phyloP scores from a whole-genome alignment of 2,329 filamentous ascomycete genomes.

The Calonectria pseudoturangicola region DNA sequence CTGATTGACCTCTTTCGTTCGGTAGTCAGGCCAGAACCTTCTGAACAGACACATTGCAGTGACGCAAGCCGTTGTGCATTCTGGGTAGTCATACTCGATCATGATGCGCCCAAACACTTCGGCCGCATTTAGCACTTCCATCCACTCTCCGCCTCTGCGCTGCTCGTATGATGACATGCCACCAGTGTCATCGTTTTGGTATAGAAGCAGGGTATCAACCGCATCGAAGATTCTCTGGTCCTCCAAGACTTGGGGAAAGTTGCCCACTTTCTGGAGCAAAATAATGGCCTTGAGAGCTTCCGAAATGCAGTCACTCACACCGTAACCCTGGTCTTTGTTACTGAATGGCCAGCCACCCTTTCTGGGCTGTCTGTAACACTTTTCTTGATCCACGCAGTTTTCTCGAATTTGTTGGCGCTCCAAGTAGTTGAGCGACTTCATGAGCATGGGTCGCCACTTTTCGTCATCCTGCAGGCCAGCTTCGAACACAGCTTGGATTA shows the following conservation, averaged over 20 bases:
- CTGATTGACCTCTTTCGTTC: constrained; percentile 81
- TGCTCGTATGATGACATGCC: constrained; percentile 94
- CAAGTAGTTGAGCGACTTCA: constrained; percentile 87
- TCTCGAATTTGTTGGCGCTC: constrained; percentile 94
- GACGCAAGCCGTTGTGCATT: constrained; percentile 96
- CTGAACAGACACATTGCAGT: constrained; percentile 90
- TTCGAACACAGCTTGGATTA: constrained; percentile 87
- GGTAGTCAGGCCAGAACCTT: constrained; percentile 87
- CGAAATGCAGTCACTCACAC: constrained; percentile 94
- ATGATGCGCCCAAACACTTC: constrained; percentile 98
- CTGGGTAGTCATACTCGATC: constrained; percentile 98
- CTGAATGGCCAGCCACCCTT: constrained; percentile 98
- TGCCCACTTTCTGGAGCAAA: constrained; percentile 85
- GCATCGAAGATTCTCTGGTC: constrained; percentile 89
- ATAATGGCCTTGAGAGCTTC: constrained; percentile 93
- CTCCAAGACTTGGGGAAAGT: constrained; percentile 84
- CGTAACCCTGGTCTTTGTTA: constrained; percentile 93
- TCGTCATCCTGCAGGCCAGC: constrained; percentile 85
- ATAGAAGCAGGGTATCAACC: constrained; percentile 91
- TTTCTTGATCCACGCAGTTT: constrained; percentile 83
- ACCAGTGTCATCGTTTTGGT: constrained; percentile 87
- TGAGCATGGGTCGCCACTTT: constrained; percentile 88
- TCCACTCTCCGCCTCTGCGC: constrained; percentile 82
- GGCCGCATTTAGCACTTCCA: constrained; percentile 94
- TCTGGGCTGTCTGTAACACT: constrained; percentile 91